Evolutionary conservation across 2,329 filamentous ascomycete species (phyloP).

Genomic region (Paracoccidioides brasiliensis): DNA sequence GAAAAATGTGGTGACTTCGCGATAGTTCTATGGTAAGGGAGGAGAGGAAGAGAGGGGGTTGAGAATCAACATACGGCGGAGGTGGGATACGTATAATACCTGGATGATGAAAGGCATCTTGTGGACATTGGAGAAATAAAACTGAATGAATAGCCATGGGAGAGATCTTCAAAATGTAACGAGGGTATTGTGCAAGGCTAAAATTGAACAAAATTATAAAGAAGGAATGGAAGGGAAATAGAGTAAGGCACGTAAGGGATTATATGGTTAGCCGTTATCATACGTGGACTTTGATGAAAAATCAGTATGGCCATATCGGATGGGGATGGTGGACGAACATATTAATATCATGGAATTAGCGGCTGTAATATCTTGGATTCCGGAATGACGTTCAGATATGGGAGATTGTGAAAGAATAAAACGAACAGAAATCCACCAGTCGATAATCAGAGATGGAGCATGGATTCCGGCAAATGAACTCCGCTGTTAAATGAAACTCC

Average conservation of each 20-base stretch:
- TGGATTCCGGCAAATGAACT: not conserved
- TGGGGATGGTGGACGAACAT: no score
- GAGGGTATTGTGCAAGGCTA: not conserved
- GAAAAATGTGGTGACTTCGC: no score
- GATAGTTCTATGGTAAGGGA: not conserved
- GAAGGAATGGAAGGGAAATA: not conserved
- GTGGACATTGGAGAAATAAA: not conserved
- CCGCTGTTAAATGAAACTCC: not conserved
- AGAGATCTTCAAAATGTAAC: not conserved
- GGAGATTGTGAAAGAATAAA: not conserved
- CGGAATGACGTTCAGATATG: not conserved
- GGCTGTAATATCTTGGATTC: not conserved
- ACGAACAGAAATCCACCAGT: not conserved
- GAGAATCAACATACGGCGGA: not conserved
- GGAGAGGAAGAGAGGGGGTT: not conserved
- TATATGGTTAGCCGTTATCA: not conserved
- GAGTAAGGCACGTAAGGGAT: no score
- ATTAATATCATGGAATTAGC: no score
- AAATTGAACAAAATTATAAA: not conserved
- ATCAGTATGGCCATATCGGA: not conserved
- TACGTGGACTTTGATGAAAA: not conserved
- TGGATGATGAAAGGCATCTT: not conserved
- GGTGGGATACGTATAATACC: not conserved
- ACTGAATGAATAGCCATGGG: not conserved
- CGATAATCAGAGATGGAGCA: not conserved